phyloP scores from a whole-genome alignment of 306 rosid species.

The Echinosophora koreensis region DNA sequence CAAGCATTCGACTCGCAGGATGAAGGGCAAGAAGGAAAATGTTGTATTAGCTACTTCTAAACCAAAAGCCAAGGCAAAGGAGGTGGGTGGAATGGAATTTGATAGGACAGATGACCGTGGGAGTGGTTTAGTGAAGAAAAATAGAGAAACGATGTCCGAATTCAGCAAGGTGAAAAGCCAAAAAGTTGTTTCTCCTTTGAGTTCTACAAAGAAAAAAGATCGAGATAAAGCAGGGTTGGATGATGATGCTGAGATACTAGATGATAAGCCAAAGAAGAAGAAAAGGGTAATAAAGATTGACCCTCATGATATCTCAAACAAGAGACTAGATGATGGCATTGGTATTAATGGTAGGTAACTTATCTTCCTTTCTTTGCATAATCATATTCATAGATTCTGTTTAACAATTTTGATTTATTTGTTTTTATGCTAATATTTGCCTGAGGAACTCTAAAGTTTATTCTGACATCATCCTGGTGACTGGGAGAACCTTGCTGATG shows the following conservation, averaged over 20 bases:
- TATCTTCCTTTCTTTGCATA: slow-evolving; percentile 34
- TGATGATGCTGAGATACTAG: slow-evolving; percentile 51
- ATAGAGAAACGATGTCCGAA: slow-evolving; percentile 44
- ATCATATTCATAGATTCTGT: slow-evolving; percentile 22
- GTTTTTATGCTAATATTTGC: slow-evolving; percentile 13
- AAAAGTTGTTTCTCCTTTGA: slow-evolving; percentile 41
- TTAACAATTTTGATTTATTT: slow-evolving; percentile 17
- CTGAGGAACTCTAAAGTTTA: slow-evolving; percentile 22
- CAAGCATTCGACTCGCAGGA: slow-evolving; percentile 43
- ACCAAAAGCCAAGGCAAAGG: slow-evolving; percentile 43
- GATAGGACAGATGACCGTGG: slow-evolving; percentile 36
- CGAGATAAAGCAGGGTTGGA: slow-evolving; percentile 44
- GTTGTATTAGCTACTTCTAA: slow-evolving; percentile 38
- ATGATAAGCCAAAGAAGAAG: slow-evolving; percentile 68
- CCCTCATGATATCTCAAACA: slow-evolving; percentile 84
- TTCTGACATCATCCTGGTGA: slow-evolving; percentile 26
- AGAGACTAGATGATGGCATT: slow-evolving; percentile 74
- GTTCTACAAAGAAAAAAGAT: slow-evolving; percentile 48
- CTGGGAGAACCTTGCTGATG: slow-evolving; percentile 25
- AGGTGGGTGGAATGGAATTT: slow-evolving; percentile 35
- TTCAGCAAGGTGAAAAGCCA: slow-evolving; percentile 48
- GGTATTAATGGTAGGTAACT: slow-evolving; percentile 59
- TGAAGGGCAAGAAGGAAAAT: slow-evolving; percentile 46
- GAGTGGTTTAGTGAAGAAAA: slow-evolving; percentile 51
- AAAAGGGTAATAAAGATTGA: slow-evolving; percentile 72